Conservation (phyloP, 192 early-diverging fungal genomes). For the Tieghemiomyces parasiticus region DNA sequence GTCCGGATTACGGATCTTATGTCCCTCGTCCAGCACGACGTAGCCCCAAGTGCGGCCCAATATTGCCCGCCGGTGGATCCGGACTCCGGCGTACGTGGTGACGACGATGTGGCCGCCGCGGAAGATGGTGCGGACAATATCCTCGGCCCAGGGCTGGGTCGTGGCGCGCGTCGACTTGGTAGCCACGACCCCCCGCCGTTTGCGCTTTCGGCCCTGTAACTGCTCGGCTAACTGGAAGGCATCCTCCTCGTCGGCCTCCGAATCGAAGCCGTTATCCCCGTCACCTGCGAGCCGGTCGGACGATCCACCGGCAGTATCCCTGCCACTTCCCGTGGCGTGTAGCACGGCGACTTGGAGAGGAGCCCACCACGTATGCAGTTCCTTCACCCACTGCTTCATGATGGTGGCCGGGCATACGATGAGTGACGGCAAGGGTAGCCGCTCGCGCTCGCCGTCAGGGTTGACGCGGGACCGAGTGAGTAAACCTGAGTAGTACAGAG, state of each 20-base stretch:
- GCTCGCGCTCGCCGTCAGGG: constrained; percentile 12
- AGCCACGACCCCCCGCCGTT: background rate
- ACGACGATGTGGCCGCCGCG: constrained; percentile 61
- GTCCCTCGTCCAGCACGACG: constrained; percentile 86
- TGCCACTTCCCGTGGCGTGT: constrained; percentile 71
- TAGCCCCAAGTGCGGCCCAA: constrained; percentile 72
- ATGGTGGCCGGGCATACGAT: constrained; percentile 69
- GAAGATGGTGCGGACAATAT: constrained; percentile 8
- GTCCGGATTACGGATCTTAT: constrained; percentile 93
- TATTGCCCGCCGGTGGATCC: constrained; percentile 50
- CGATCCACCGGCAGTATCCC: constrained; percentile 16
- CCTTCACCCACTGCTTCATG: constrained; percentile 69
- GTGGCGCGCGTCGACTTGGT: background rate
- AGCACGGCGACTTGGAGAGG: constrained; percentile 76
- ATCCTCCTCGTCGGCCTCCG: background rate
- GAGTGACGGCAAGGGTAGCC: constrained; percentile 16
- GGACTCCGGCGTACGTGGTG: constrained; percentile 74
- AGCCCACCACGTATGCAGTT: constrained; percentile 74
- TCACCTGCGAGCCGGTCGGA: constrained; percentile 1
- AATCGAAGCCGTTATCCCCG: constrained; percentile 12
- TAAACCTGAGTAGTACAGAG: constrained; percentile 53
- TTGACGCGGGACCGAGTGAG: constrained; percentile 32
- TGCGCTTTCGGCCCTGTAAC: background rate
- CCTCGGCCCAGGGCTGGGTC: constrained; percentile 13
- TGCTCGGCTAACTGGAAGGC: background rate